Conservation (phyloP, 139 green algal genomes). For the Micractinium conductrix region DNA sequence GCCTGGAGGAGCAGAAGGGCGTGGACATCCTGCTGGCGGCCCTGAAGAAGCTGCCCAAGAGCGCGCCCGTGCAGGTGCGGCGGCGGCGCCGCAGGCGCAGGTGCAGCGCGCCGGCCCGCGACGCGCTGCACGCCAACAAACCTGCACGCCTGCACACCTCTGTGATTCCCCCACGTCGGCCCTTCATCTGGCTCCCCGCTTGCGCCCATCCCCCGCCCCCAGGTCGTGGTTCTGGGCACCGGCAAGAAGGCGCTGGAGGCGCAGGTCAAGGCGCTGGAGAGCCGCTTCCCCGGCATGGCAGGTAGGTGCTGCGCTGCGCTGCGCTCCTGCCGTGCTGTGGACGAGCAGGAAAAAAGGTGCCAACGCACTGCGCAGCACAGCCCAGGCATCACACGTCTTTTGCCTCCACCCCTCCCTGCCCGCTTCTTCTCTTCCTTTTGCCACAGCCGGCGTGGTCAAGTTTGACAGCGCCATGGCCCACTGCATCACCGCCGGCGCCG, state of each 20-base stretch:
- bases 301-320: too few relatives aligned
- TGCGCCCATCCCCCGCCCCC: constrained; percentile 5
- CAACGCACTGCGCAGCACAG: too few relatives aligned
- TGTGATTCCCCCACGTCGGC: neutral
- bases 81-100: neutral
- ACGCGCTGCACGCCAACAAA: neutral
- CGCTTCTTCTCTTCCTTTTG: too few relatives aligned
- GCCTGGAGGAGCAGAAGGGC: constrained; percentile 99
- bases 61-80: constrained; percentile 58
- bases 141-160: too few relatives aligned
- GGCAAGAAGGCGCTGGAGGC: constrained; percentile 92
- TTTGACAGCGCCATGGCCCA: constrained; percentile 94
- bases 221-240: constrained; percentile 94
- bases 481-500: constrained; percentile 90
- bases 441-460: constrained; percentile 88
- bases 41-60: constrained; percentile 79
- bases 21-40: constrained; percentile 96
- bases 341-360: too few relatives aligned
- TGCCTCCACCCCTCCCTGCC: too few relatives aligned
- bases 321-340: too few relatives aligned
- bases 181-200: neutral
- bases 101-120: constrained; percentile 31
- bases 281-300: constrained; percentile 73
- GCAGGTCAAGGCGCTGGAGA: constrained; percentile 81
- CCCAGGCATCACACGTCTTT: too few relatives aligned